A percentile compares a stretch with the other conserved stretches of the same genome.
Conservation (phyloP, 1,284 basidiomycete species). For the Marasmius fiardii region DNA sequence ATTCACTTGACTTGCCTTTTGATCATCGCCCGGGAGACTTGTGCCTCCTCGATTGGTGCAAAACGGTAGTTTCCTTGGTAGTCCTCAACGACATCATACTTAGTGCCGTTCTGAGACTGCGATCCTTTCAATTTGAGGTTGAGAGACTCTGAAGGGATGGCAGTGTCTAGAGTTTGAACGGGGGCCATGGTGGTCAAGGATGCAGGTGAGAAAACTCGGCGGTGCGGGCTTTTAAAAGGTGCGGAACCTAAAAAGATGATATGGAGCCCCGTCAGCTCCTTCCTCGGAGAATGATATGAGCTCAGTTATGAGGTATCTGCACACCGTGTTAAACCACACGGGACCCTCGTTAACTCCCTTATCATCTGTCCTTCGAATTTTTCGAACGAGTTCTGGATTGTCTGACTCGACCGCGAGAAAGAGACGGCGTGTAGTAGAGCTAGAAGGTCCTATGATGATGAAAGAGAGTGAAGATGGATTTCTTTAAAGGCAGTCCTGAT, state of each 20-base stretch:
- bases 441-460: too few relatives aligned
- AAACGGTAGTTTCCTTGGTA: conserved; percentile 65
- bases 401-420: too few relatives aligned
- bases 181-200: conserved; percentile 21
- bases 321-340: too few relatives aligned
- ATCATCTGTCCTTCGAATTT: too few relatives aligned
- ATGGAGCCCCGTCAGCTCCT: too few relatives aligned
- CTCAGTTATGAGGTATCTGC: too few relatives aligned
- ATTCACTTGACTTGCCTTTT: conserved; percentile 45
- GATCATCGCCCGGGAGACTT: conserved; percentile 79
- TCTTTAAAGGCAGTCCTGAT: too few relatives aligned
- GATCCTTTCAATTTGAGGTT: conserved; percentile 3
- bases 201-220: background rate
- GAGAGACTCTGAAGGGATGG: background rate
- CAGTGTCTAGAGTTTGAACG: conserved; percentile 16
- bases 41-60: conserved; percentile 72
- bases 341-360: too few relatives aligned
- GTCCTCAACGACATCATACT: conserved; percentile 44
- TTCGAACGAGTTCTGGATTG: too few relatives aligned
- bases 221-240: background rate
- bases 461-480: too few relatives aligned
- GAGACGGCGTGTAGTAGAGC: too few relatives aligned
- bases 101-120: conserved; percentile 6
- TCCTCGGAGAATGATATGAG: too few relatives aligned
- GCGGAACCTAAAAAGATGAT: background rate